phyloP scores from a whole-genome alignment of 805 yeast genomes.

The Nakazawaea wyomingensis region DNA sequence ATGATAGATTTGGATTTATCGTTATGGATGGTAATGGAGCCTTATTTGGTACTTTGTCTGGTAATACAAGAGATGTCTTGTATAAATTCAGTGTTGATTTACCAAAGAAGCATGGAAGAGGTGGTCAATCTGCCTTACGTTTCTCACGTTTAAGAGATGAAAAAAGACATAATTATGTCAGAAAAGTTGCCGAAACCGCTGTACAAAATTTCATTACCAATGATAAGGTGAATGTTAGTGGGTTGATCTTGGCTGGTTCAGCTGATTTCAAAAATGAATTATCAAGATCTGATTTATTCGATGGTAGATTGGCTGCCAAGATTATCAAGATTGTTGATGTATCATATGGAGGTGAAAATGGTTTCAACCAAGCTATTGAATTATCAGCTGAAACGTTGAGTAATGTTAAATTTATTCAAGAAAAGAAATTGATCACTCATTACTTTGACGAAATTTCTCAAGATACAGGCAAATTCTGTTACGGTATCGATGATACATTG shows the following conservation, averaged over 20 bases:
- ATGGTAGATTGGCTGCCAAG: conserved; percentile 79
- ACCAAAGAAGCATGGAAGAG: conserved; percentile 99
- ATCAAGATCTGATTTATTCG: conserved; percentile 89
- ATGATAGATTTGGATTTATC: conserved; percentile 95
- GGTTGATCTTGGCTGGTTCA: conserved; percentile 95
- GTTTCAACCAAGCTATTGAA: conserved; percentile 98
- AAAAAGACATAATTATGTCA: conserved; percentile 96
- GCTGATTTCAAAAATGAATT: conserved; percentile 98
- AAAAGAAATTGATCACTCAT: conserved; percentile 85
- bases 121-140: conserved; percentile 99
- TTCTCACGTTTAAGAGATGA: conserved; percentile 98
- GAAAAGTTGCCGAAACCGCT: conserved; percentile 97
- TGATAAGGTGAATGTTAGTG: conserved; percentile 92
- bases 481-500: conserved; percentile 93
- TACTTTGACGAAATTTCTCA: conserved; percentile 97
- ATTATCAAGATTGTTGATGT: conserved; percentile 92
- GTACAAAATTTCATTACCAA: conserved; percentile 94
- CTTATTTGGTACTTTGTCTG: conserved; percentile 89
- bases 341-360: conserved; percentile 99
- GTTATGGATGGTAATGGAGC: conserved; percentile 99
- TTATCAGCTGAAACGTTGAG: conserved; percentile 94
- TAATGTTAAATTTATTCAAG: conserved; percentile 96
- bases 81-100: conserved; percentile 96
- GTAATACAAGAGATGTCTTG: conserved; percentile 93
- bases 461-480: conserved; percentile 96